Conservation (phyloP, 345 rosid species). For the Lepidium aucheri region DNA sequence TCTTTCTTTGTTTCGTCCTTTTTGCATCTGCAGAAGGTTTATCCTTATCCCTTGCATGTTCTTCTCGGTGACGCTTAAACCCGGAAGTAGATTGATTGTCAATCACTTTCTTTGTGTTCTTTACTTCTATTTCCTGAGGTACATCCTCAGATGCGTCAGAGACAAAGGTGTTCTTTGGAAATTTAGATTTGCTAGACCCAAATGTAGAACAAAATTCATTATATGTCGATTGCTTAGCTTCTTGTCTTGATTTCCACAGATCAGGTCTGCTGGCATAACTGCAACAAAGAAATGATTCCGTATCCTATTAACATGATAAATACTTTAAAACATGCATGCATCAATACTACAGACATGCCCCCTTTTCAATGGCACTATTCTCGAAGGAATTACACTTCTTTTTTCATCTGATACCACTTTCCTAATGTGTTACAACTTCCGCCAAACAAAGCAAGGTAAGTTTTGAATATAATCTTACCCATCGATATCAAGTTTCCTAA, state of each 20-base stretch:
- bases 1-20: constrained; percentile 21
- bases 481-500: constrained; percentile 70
- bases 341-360: neutral
- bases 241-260: constrained; percentile 77
- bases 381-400: neutral
- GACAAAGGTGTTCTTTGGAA: constrained; percentile 37
- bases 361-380: neutral
- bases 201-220: constrained; percentile 55
- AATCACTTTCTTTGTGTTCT: constrained; percentile 49
- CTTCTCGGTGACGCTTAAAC: constrained; percentile 28
- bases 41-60: constrained; percentile 23
- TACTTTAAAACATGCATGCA: neutral
- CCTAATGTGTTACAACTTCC: neutral
- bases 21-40: constrained; percentile 15
- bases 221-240: constrained; percentile 68
- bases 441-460: neutral
- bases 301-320: neutral
- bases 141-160: constrained; percentile 37
- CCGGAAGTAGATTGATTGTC: constrained; percentile 33
- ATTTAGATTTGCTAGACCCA: constrained; percentile 48
- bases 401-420: neutral
- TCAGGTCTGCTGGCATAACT: constrained; percentile 61
- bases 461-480: constrained; percentile 45
- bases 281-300: constrained; percentile 12
- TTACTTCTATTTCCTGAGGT: constrained; percentile 28